Base-by-base conservation (phyloP, 768 basidiomycete genomes). In the Asterophora lycoperdoides region DNA sequence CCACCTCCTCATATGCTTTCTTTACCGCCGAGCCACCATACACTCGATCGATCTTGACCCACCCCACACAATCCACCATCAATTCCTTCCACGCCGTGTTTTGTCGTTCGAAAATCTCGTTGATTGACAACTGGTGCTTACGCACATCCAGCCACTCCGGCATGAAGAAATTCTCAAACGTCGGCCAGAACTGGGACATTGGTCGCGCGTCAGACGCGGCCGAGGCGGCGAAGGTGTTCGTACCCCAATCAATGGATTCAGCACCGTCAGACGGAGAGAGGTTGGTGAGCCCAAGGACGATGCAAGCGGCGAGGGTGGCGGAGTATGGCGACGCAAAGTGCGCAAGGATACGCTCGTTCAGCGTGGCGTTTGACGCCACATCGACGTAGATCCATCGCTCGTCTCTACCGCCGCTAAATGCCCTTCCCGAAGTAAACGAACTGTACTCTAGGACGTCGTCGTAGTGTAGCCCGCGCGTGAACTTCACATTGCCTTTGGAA, bases 81-180 rank as follows among this genome's bases (percentile, higher is more conserved):
- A 86, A 60, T 20, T 67, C 73, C n/a, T 59, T 65, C 84, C 84
- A 86, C 5, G 81, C 85, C 8, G 63, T 40, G 39, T 70, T 66
- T 58, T 86, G 85, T 53, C 76, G 58, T 8, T 45, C 47, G 35
- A 73, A 70, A 41, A 86, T 82, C 48, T 79, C 71, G 10, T 58
- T 41, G 0, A 73, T 54, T 0, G 74, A 61, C 1, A 84, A 64
- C 52, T 82, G 72, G 41, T 67, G 65, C 56, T 68, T 72, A 11
- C 83, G 80, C 17, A 74, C 66, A 36, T 74, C 69, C 2, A 86
- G 68, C 85, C 85, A 86, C 61, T 84, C 81, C 2, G 75, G 74
- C 81, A 80, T 84, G 64, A 86, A 86, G 60, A 86, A 86, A 11
- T 64, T 63, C 54, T 84, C 81, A 9, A 74, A 50, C 2, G 58